phyloP scores from a whole-genome alignment of 1,284 basidiomycete species.

The Trichosporon asahii region DNA sequence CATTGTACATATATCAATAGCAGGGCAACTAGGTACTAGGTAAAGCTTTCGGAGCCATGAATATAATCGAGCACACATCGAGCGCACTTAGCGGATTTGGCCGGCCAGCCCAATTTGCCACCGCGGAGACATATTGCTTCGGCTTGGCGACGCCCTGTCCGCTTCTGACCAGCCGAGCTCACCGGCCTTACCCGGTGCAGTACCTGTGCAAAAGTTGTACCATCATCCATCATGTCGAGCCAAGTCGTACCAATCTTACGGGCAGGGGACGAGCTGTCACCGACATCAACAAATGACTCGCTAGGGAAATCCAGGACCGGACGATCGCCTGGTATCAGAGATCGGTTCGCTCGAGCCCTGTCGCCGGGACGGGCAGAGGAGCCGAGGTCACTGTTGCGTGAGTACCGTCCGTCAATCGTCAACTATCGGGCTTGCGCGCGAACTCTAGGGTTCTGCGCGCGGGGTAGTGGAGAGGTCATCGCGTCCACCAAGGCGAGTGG shows the following conservation, averaged over 20 bases:
- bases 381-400: not conserved
- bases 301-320: not conserved
- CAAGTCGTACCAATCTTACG: not conserved
- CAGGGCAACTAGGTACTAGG: not conserved
- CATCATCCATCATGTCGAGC: conserved; percentile 2
- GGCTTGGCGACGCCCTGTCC: not conserved
- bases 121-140: too few relatives aligned
- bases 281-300: conserved; percentile 1
- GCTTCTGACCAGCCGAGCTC: not conserved
- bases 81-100: not conserved
- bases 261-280: not conserved
- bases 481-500: not conserved
- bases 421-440: not conserved
- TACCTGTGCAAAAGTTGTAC: not conserved
- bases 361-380: not conserved
- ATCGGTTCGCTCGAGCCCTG: not conserved
- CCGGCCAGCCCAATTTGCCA: not conserved
- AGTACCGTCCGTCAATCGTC: not conserved
- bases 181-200: not conserved
- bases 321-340: not conserved
- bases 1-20: not conserved
- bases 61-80: not conserved
- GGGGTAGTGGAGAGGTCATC: not conserved
- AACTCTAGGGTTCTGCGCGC: not conserved
- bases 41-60: not conserved